Percentiles rank a stretch among this genome's conserved stretches.
phyloP scores from a whole-genome alignment of 441 rosid species.

The Eugenia klotzschiana region DNA sequence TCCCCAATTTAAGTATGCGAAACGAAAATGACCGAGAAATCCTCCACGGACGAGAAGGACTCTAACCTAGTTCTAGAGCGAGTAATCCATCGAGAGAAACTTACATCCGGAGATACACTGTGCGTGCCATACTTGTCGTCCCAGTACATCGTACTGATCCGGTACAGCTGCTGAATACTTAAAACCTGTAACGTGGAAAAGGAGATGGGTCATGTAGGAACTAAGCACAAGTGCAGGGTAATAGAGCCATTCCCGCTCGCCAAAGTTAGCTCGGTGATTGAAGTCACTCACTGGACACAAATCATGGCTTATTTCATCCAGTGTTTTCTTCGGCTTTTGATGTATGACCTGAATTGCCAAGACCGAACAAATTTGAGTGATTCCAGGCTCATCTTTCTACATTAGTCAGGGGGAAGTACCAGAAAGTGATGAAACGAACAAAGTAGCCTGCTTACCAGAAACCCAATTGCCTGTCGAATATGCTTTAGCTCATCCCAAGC shows the following conservation, averaged over 20 bases:
- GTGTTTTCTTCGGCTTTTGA: slow-evolving; percentile 88
- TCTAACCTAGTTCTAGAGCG: slow-evolving; percentile 2
- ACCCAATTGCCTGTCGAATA: slow-evolving; percentile 69
- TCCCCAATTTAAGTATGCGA: neutral
- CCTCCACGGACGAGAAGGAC: neutral
- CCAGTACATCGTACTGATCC: slow-evolving; percentile 99
- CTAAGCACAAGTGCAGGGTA: neutral
- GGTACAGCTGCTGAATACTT: slow-evolving; percentile 87
- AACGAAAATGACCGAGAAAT: neutral
- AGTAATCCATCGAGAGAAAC: slow-evolving; percentile 18
- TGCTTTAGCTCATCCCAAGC: slow-evolving; percentile 79
- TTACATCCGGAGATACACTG: slow-evolving; percentile 85
- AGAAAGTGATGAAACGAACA: neutral
- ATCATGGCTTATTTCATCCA: slow-evolving; percentile 90
- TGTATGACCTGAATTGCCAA: slow-evolving; percentile 62
- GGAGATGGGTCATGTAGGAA: neutral
- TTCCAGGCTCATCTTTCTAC: neutral
- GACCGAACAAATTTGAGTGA: neutral
- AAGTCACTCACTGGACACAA: slow-evolving; percentile 72
- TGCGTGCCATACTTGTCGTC: slow-evolving; percentile 98
- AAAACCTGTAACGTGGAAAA: slow-evolving; percentile 43
- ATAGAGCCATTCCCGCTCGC: neutral
- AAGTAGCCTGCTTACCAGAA: slow-evolving; percentile 33
- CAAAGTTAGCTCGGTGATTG: neutral
- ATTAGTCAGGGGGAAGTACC: neutral